phyloP scores from a whole-genome alignment of 73 alveolate species.

The Symbiodinium pilosum region DNA sequence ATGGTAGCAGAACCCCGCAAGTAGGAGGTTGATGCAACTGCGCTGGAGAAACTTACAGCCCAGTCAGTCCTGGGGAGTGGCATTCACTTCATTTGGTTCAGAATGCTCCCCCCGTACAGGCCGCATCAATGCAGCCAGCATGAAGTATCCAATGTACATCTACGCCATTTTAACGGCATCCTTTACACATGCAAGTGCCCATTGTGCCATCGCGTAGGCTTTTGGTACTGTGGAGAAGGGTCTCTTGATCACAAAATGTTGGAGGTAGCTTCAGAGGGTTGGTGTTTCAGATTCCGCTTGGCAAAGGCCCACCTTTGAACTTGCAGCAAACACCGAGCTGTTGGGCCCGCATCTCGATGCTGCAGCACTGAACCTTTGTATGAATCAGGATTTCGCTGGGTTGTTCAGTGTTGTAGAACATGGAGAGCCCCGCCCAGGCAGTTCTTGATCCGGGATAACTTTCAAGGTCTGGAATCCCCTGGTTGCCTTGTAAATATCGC shows the following conservation, averaged over 20 bases:
- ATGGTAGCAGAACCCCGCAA: slow-evolving; percentile 18
- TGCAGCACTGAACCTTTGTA: neutral
- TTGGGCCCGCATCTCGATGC: slow-evolving; percentile 4
- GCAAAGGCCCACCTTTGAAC: slow-evolving; percentile 6
- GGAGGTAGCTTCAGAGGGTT: no score
- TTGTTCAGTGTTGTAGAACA: neutral
- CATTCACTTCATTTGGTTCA: neutral
- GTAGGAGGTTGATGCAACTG: slow-evolving; percentile 21
- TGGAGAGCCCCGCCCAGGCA: neutral
- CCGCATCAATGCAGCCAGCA: neutral
- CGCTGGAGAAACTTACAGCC: slow-evolving; percentile 8
- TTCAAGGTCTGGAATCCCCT: neutral
- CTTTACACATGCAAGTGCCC: neutral
- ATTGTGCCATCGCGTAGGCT: neutral
- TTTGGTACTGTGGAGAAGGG: no score
- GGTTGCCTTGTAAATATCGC: neutral
- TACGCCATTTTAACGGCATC: slow-evolving; percentile 7
- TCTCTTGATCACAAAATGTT: no score
- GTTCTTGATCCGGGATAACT: neutral
- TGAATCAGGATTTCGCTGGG: neutral
- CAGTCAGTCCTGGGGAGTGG: neutral
- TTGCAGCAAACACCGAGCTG: neutral
- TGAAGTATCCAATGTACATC: neutral
- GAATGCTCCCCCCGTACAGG: neutral
- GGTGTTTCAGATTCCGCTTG: no score